A percentile compares a stretch with the other conserved stretches of the same genome.
phyloP scores from a whole-genome alignment of 1,284 basidiomycete species.

The Heterobasidion parviporum region DNA sequence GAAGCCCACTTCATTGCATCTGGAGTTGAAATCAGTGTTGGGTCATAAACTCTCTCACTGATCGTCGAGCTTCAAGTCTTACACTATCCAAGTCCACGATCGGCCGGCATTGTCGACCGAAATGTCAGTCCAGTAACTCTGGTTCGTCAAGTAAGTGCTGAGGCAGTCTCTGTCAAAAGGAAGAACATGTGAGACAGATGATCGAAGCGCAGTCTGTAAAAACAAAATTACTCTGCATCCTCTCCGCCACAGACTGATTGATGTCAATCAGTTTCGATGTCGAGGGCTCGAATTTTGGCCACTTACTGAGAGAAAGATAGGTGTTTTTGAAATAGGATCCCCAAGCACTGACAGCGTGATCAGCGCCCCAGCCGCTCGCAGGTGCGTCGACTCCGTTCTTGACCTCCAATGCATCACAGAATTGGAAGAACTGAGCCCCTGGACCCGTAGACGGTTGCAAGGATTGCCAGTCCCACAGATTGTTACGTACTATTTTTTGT shows the following conservation, averaged over 20 bases:
- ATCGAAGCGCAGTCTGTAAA: neutral
- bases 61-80: slow-evolving; percentile 16
- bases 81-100: slow-evolving; percentile 60
- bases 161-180: slow-evolving; percentile 27
- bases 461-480: slow-evolving; percentile 46
- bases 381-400: slow-evolving; percentile 38
- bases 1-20: slow-evolving; percentile 64
- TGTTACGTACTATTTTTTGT: slow-evolving; percentile 59
- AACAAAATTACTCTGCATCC: slow-evolving; percentile 13
- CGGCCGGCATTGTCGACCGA: slow-evolving; percentile 40
- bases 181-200: too few species aligned
- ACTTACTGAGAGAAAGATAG: slow-evolving; percentile 35
- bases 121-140: slow-evolving; percentile 42
- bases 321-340: slow-evolving; percentile 42
- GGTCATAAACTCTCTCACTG: neutral
- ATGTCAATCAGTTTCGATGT: neutral
- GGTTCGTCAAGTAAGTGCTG: slow-evolving; percentile 44
- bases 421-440: slow-evolving; percentile 45
- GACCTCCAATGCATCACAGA: slow-evolving; percentile 70
- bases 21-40: slow-evolving; percentile 15
- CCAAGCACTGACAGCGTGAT: slow-evolving; percentile 57
- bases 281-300: neutral
- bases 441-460: slow-evolving; percentile 37
- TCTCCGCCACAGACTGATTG: slow-evolving; percentile 33
- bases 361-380: slow-evolving; percentile 51